Conservation (phyloP, 2,329 filamentous ascomycete genomes). For the Colletotrichum kahawae region DNA sequence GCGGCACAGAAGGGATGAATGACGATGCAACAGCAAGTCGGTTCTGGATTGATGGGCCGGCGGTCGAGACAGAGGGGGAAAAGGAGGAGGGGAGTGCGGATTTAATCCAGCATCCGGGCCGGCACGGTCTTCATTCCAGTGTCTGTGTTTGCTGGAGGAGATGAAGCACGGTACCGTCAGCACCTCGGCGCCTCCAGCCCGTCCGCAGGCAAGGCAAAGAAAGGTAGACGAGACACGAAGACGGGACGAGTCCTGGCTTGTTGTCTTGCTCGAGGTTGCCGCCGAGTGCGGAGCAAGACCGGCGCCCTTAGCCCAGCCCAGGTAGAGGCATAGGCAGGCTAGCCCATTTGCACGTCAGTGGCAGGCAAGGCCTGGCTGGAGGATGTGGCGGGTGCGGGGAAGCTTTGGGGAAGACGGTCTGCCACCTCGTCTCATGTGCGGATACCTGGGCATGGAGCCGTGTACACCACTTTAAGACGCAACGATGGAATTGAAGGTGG, state of each 20-base stretch:
- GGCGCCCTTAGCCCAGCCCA: background rate
- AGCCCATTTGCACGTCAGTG: background rate
- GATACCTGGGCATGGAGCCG: background rate
- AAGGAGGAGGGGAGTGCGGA: background rate
- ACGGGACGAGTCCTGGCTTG: background rate
- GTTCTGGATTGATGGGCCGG: background rate
- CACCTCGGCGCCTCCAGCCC: background rate
- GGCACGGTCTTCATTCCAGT: background rate
- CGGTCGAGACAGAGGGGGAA: background rate
- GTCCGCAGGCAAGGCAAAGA: background rate
- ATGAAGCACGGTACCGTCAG: background rate
- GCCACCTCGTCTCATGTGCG: background rate
- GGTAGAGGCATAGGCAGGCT: background rate
- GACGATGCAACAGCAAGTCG: background rate
- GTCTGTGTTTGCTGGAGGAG: background rate
- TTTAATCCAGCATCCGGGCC: background rate
- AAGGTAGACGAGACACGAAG: background rate
- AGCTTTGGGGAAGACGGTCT: background rate
- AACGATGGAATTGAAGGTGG: background rate
- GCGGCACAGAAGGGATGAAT: background rate
- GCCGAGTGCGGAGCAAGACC: background rate
- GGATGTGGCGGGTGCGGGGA: constrained; percentile 5
- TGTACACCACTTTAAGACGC: background rate
- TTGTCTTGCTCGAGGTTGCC: background rate
- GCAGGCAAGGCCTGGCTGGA: background rate